Base-by-base conservation (phyloP, 495 filamentous ascomycete genomes). In the Tuber melanosporum region DNA sequence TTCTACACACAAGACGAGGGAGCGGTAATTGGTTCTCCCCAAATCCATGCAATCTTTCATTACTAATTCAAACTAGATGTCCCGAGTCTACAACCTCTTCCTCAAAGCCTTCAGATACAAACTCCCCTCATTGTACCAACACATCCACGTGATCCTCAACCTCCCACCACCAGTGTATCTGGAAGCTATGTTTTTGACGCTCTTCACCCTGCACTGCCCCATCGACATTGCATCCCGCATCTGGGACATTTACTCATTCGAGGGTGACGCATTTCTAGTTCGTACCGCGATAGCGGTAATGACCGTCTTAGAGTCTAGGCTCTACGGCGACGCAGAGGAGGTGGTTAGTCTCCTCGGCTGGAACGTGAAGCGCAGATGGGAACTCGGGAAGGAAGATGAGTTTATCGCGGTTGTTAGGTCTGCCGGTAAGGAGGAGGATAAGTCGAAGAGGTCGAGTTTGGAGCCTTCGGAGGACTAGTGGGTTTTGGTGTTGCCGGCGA, bases 241-340 rank as follows among this genome's bases (percentile, higher is more conserved):
- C 6, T 98, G 93, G 94, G 95, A 99, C 82, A 92, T 97, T 42
- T 95, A 93, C 86, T 91, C 95, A 3, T 97, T 98, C 76, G 95
- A 99, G 83, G 94, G 94, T 4, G 95, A 98, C 80, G 87, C 89
- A 14, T 87, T 94, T 20, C 86, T 97, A 17, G 89, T 98, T 39
- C 88, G 95, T 3, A 90, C 92, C 0, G 92, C 89, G 0, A 90
- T 98, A 8, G 95, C 91, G 5, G 83, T 93, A 46, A 71, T 86
- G 49, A 80, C 72, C 17, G 85, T 85, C 71, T 83, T 93, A 42
- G 91, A 94, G 80, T 82, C 87, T 0, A 89, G 88, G 78, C 83
- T 93, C 3, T 90, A 91, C 75, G 89, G 90, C 5, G 86, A 85
- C 75, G 83, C 78, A 32, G 85, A 87, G 47, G 89, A 89, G 72